Conservation (phyloP, 164 flowering plant genomes). For the Stephania cephalantha region DNA sequence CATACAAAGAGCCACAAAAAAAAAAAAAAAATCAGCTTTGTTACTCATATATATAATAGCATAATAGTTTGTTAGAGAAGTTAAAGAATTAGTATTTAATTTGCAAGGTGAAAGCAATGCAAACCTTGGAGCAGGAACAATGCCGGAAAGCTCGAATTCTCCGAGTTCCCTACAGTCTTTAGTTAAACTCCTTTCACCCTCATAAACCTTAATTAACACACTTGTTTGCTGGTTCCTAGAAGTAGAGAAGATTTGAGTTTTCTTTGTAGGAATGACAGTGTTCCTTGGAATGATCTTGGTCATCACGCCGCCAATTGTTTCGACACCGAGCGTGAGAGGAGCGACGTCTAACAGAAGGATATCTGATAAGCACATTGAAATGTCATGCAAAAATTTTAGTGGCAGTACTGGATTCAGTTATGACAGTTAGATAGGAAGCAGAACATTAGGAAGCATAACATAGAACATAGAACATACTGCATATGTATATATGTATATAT, state of each 20-base stretch:
- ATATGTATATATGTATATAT: too few relatives aligned
- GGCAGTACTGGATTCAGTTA: not conserved
- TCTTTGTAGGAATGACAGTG: constrained; percentile 41
- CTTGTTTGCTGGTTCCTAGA: constrained; percentile 39
- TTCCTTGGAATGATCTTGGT: constrained; percentile 44
- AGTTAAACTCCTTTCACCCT: constrained; percentile 32
- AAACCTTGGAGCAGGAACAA: constrained; percentile 50
- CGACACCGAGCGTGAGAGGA: constrained; percentile 37
- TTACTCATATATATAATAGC: not conserved
- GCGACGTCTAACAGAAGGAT: constrained; percentile 39
- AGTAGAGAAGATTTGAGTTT: constrained; percentile 37
- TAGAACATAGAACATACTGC: too few relatives aligned
- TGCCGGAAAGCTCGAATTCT: constrained; percentile 41
- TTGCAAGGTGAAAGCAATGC: not conserved
- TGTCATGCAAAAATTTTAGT: too few relatives aligned
- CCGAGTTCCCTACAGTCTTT: constrained; percentile 40
- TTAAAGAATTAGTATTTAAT: not conserved
- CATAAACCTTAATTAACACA: constrained; percentile 32
- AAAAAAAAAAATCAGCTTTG: not conserved
- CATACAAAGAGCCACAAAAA: not conserved
- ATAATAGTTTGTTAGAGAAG: too few relatives aligned
- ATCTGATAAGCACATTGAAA: constrained; percentile 17
- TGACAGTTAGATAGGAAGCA: not conserved
- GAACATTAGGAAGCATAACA: not conserved
- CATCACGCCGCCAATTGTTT: constrained; percentile 46